Percentiles rank a stretch among this genome's conserved stretches.
These are phyloP conservation scores for Allium fistulosum DNA, from an alignment of 106 monocot genomes.

Conservation along the genomic window DNA sequence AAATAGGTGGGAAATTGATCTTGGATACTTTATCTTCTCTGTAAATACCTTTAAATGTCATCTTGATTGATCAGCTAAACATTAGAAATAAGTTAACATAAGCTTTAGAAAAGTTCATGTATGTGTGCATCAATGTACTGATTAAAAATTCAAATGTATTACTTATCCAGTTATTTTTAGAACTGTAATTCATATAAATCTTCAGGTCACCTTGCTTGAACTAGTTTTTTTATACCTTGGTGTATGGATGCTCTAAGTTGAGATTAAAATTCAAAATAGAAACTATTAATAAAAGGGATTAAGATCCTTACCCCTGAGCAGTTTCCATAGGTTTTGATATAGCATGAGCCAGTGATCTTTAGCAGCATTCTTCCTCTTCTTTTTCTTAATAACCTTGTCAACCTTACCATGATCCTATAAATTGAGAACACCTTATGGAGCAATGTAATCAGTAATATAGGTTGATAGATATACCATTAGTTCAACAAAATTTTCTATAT, in stretches of 20 bases:
- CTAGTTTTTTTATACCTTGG: too few species aligned
- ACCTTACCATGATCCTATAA: slow-evolving; percentile 76
- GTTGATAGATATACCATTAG: too few species aligned
- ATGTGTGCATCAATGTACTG: too few species aligned
- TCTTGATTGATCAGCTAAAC: slow-evolving; percentile 12
- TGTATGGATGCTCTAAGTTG: too few species aligned
- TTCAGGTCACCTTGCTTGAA: too few species aligned
- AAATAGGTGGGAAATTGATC: slow-evolving; percentile 30
- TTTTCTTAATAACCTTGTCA: slow-evolving; percentile 64
- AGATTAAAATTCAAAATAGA: background rate
- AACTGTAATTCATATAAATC: too few species aligned
- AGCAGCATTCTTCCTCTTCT: slow-evolving; percentile 78
- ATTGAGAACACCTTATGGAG: background rate
- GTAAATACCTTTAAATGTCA: slow-evolving; percentile 48
- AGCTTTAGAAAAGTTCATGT: too few species aligned
- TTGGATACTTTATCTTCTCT: slow-evolving; percentile 36
- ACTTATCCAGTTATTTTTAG: too few species aligned
- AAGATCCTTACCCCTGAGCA: slow-evolving; percentile 6
- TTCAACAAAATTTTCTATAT: too few species aligned
- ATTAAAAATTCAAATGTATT: too few species aligned
- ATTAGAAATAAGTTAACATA: background rate
- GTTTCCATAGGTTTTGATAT: slow-evolving; percentile 25
- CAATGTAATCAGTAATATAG: background rate
- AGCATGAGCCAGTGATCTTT: slow-evolving; percentile 90
- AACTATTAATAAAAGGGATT: background rate